Base-by-base conservation (phyloP, 176 grass and related monocot genomes). In the Triticum monococcum region DNA sequence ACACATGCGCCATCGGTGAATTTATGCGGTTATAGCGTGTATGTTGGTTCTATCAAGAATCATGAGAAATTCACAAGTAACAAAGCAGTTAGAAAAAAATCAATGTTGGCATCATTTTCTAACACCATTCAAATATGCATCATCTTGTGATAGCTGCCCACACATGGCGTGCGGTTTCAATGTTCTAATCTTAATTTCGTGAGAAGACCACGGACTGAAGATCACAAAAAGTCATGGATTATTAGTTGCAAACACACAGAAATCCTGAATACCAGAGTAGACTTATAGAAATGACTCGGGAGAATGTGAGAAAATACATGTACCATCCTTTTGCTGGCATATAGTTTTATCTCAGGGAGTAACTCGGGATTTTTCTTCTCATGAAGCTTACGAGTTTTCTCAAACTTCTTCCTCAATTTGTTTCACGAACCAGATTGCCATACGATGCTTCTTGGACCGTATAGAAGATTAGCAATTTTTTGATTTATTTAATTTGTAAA, bases 251-350 rank as follows among this genome's bases (percentile, higher is more conserved):
- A 54, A 83, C 31, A 37, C 9, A 72, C 8, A 20, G 4, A 48
- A 85, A 84, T 50, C 28, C 14, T 20, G 13, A 50, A 24, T 63
- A 59, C 4, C 16, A 56, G 73, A 8, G 17, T 14, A 35, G 68
- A 54, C 17, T 16, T 84, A 10, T 18, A 37, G 74, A 67, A 64
- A 62, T 32, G 38, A 41, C 11, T 54, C 56, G 57, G 1, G n/a
- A 33, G 64, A 64, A 64, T 72, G 13, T 77, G 37, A 76, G 52
- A 85, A 45, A 57, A 68, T 61, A 67, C 13, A 86, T 40, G 82
- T 97, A 97, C 93, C 91, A 93, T 89, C 62, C 91, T 72, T 92
- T 98, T 98, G 86, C 96, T 95, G 60, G 90, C 84, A 84, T 98
- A 98, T 59, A 90, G 93, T 71, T 89, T 94, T 65, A 95, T 91